phyloP scores from a whole-genome alignment of 306 rosid genomes.

The Castanopsis chinensis region DNA sequence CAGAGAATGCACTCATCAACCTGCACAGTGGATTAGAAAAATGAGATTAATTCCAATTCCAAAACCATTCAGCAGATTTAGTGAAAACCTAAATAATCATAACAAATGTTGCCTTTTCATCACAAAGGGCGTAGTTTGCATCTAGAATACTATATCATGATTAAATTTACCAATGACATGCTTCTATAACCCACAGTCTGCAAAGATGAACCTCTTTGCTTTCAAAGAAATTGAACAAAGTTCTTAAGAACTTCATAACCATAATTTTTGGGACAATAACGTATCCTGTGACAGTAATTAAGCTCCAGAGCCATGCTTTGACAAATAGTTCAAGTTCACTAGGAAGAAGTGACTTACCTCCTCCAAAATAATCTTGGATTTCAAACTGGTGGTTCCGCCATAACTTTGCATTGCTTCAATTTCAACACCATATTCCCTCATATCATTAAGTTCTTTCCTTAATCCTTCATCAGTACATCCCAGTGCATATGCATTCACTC shows the following conservation, averaged over 20 bases:
- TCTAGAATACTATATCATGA: conserved; percentile 2
- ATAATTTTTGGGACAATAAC: neutral
- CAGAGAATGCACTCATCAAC: conserved; percentile 90
- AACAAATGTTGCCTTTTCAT: neutral
- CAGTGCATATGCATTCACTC: conserved; percentile 93
- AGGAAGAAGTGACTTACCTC: conserved; percentile 47
- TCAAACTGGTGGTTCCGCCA: conserved; percentile 84
- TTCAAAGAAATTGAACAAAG: neutral
- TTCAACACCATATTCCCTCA: conserved; percentile 72
- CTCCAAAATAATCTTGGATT: conserved; percentile 68
- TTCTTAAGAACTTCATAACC: neutral
- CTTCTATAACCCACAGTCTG: neutral
- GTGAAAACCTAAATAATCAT: neutral
- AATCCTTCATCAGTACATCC: conserved; percentile 97
- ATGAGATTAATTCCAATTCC: neutral
- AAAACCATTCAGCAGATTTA: neutral
- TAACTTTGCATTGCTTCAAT: conserved; percentile 76
- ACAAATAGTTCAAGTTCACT: conserved; percentile 6
- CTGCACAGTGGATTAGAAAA: conserved; percentile 39
- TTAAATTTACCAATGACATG: neutral
- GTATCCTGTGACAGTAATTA: conserved; percentile 14
- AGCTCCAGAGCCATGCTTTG: neutral
- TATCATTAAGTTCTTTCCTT: conserved; percentile 77
- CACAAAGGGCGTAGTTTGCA: neutral
- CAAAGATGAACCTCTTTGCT: neutral